Base-by-base conservation (phyloP, 768 basidiomycete genomes). In the Agaricus blazei region DNA sequence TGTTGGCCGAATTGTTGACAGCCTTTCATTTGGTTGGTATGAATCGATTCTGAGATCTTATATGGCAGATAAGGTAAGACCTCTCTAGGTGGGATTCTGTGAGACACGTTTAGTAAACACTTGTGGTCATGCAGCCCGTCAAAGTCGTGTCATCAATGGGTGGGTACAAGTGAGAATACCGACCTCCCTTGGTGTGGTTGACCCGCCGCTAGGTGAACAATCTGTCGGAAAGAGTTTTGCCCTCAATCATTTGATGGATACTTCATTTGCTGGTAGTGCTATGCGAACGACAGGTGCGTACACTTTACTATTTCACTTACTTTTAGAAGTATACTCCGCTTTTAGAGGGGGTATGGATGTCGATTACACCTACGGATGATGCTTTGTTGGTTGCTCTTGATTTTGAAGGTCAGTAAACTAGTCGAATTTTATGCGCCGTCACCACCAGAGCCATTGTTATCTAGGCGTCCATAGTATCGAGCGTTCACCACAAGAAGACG, bases 141-240 rank as follows among this genome's bases (percentile, higher is more conserved):
- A 78, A 75, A 58, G 84, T 85, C 3, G 83, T 85, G 1, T 82
- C 83, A 0, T 85, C 84, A 0, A 84, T 85, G 84, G 83, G 78
- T 71, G 56, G 54, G 67, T 55, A 28, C 8, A 34, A 34, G 44
- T 4, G 7, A 31, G 43, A 11, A 9, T 1, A n/a, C 44, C 28
- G 38, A 48, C 36, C 2, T 23, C 40, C 9, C 23, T n/a, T 54
- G 9, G 52, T 52, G 44, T 37, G 52, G 15, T 24, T 31, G n/a
- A 26, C 51, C 15, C 15, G 15, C 3, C 26, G 29, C 27, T 31
- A 79, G 76, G 83, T 0, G 83, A 84, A 62, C 84, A 85, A 61
- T 84, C 81, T 0, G 83, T 85, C 1, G 84, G 83, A 0, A 84
- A 84, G 60, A 80, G 77, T 50, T 85, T 75, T 51, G 68, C 78